phyloP scores from a whole-genome alignment of 306 rosid genomes.

The Albizia julibrissin region DNA sequence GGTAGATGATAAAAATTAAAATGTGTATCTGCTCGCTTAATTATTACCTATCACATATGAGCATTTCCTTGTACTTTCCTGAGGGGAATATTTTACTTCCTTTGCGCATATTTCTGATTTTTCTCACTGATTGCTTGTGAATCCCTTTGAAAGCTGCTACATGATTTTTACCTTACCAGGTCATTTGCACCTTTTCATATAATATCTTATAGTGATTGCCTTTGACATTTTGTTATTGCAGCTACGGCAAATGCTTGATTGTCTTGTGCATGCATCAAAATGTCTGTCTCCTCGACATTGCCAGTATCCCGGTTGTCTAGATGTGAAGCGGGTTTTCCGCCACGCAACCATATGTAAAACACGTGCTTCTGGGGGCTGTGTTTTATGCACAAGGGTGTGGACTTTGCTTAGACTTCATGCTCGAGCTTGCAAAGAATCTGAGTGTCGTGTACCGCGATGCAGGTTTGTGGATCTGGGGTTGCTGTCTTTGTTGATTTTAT shows the following conservation, averaged over 20 bases:
- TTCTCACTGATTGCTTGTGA: slow-evolving; percentile 18
- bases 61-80: background rate
- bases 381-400: slow-evolving; percentile 98
- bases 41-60: background rate
- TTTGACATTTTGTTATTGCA: slow-evolving; percentile 48
- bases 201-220: slow-evolving; percentile 21
- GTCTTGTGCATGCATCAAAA: slow-evolving; percentile 94
- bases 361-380: slow-evolving; percentile 95
- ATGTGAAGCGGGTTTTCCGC: slow-evolving; percentile 97
- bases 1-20: background rate
- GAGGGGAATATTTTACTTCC: background rate
- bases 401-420: slow-evolving; percentile 98
- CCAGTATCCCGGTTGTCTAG: slow-evolving; percentile 94
- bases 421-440: slow-evolving; percentile 96
- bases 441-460: slow-evolving; percentile 98
- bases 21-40: background rate
- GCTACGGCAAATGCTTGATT: slow-evolving; percentile 96
- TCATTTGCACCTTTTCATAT: background rate
- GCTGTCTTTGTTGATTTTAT: background rate
- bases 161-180: background rate
- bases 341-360: slow-evolving; percentile 92
- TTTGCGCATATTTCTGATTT: slow-evolving; percentile 12
- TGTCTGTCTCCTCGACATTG: slow-evolving; percentile 81
- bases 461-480: slow-evolving; percentile 52
- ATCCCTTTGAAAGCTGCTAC: background rate